Conservation (phyloP, 192 early-diverging fungal genomes). For the Backusella morwellensis region DNA sequence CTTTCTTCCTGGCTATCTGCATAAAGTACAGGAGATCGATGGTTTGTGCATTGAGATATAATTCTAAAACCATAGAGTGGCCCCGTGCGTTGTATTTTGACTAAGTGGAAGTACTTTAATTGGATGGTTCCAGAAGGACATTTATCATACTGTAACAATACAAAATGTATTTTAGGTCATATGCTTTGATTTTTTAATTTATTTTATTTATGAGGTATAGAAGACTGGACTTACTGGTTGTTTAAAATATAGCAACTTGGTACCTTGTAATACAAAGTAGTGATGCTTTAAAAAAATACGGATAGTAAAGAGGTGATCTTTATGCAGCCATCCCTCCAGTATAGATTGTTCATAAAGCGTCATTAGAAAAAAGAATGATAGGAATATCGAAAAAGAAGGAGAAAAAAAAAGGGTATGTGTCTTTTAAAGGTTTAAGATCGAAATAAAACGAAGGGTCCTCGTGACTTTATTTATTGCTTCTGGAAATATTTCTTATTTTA, state of each 20-base stretch:
- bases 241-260: not conserved
- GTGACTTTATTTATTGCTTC: not conserved
- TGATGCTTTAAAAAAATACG: too few relatives aligned
- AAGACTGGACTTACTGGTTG: not conserved
- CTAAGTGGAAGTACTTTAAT: not conserved
- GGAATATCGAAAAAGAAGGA: not conserved
- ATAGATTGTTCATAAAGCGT: not conserved
- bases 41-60: not conserved
- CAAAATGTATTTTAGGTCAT: not conserved
- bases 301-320: too few relatives aligned
- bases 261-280: not conserved
- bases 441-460: not conserved
- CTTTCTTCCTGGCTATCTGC: constrained; percentile 1
- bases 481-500: not conserved
- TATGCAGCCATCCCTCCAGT: not conserved
- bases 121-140: not conserved
- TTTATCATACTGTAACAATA: not conserved
- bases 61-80: not conserved
- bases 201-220: not conserved
- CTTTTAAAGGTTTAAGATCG: not conserved
- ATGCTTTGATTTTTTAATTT: not conserved
- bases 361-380: not conserved
- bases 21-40: not conserved
- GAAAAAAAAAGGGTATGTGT: not conserved
- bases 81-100: not conserved